phyloP scores from a whole-genome alignment of 2,329 filamentous ascomycete species.

The Exserohilum rostratum region DNA sequence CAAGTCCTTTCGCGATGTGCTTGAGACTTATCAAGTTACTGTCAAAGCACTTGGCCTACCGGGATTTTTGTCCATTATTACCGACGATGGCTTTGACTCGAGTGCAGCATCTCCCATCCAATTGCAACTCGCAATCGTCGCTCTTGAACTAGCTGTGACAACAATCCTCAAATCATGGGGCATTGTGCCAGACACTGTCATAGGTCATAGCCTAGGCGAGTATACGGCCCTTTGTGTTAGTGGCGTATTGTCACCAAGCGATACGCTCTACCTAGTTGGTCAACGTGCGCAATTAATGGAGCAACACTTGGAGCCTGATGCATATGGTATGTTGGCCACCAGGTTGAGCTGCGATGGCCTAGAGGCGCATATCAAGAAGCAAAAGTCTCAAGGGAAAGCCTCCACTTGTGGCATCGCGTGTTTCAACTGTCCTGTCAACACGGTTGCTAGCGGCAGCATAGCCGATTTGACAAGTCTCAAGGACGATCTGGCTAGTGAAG shows the following conservation, averaged over 20 bases:
- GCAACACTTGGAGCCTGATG: neutral
- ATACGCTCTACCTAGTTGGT: constrained; percentile 46
- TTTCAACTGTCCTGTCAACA: constrained; percentile 35
- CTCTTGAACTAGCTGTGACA: too few relatives aligned
- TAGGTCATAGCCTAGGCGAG: constrained; percentile 48
- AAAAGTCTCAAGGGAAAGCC: neutral
- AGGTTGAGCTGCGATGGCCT: neutral
- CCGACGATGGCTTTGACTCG: too few relatives aligned
- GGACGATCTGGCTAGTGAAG: neutral
- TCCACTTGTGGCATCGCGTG: constrained; percentile 32
- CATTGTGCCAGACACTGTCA: constrained; percentile 17
- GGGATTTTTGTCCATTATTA: too few relatives aligned
- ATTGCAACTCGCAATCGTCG: too few relatives aligned
- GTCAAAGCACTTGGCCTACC: too few relatives aligned
- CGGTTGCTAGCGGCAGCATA: constrained; percentile 35
- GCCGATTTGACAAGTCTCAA: constrained; percentile 6
- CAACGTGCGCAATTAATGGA: constrained; percentile 37
- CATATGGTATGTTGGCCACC: constrained; percentile 13
- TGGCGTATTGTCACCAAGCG: constrained; percentile 42
- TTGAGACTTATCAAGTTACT: too few relatives aligned
- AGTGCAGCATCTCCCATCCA: too few relatives aligned
- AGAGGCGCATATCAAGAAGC: neutral
- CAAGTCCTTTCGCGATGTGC: too few relatives aligned
- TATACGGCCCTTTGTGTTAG: constrained; percentile 48
- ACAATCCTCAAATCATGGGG: too few relatives aligned